Evolutionary conservation across 176 grass and related monocot species (phyloP), one percentile per base, ranked within the genome.

Genomic region (Phragmites australis): DNA sequence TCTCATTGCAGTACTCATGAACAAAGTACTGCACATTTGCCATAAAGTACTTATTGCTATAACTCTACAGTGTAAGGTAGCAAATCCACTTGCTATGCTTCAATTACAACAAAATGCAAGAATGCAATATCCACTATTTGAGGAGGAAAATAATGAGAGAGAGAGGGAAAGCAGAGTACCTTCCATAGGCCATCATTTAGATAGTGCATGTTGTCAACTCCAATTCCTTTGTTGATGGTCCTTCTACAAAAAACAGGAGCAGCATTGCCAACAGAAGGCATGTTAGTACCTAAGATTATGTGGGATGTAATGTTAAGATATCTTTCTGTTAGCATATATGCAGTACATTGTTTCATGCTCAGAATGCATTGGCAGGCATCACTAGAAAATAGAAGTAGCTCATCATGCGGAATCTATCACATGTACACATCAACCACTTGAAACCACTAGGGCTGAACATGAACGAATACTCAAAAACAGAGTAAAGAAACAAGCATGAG

Each of bases 151-250:
- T 31, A 21, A 63, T 32, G 15, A 60, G 22, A 69, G 22, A 46
- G 55, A 57, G 10, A 46, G 43, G 44, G 11, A 85, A 64, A 72
- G 5, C 3, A 22, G 8, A 40, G 44, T 86, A 99, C 96, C 96
- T 99, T 99, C 96, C 96, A 99, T 61, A 99, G 72, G 52, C 96
- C 96, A 77, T 99, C 96, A 84, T 99, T 99, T 21, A 99, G 88
- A 71, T 95, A 99, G 78, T 99, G 96, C 96, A 99, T 95, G 49
- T 93, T 99, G 77, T 95, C 96, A 64, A 99, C 96, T 75, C 88
- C 96, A 89, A 99, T 99, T 71, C 96, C 96, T 74, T 93, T 99
- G 86, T 99, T 95, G 72, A 99, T 89, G 74, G 88, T 91, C 66
- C 75, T 93, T 76, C 96, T 99, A 83, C 70, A 87, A 79, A 65